Evolutionary conservation across 139 green algal species (phyloP), one percentile per base, ranked within the genome.

Genomic region (Klebsormidium nitens): DNA sequence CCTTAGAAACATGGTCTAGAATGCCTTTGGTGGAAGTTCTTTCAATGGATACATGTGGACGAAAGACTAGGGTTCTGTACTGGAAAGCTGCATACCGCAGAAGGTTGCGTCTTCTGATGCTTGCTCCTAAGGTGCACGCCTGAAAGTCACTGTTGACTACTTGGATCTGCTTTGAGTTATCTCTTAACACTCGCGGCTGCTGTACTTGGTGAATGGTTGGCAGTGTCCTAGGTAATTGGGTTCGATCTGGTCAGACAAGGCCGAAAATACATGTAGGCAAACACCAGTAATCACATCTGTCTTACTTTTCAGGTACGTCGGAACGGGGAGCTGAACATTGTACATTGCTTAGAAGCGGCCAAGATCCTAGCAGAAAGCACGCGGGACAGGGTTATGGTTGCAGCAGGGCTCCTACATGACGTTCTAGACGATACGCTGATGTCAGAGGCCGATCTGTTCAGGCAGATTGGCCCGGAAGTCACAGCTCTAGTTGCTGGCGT

Each of bases 401-500:
- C 80, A 19, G 78, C 77, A 2, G 80, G 55, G 14, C 36, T 85
- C 23, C 66, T 85, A 35, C 78, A 84, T 63, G 78, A 84, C 36
- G 59, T 56, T 8, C 46, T 84, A 5, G 78, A 84, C 66, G 57
- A 75, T 42, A 73, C 80, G 17, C 44, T 44, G 36, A 71, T 75
- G 63, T 72, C 38, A n/a, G 64, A 78, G 50, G 37, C 62, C 3
- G 40, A 84, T 5, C 64, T 85, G 31, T 6, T n/a, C 31, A 46
- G 70, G 31, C 32, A 44, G 14, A 50, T 72, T 44, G 62, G 59
- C 28, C 23, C 37, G 17, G 72, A 84, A 23, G 62, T 81, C 14
- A 40, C 72, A 8, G 36, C 69, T 6, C 72, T 79, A 36, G 72
- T 79, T 17, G 66, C 35, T n/a, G 64, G 64, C 19, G 72, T 79